phyloP scores from a whole-genome alignment of 1,284 basidiomycete genomes.

The Microbotryum intermedium region DNA sequence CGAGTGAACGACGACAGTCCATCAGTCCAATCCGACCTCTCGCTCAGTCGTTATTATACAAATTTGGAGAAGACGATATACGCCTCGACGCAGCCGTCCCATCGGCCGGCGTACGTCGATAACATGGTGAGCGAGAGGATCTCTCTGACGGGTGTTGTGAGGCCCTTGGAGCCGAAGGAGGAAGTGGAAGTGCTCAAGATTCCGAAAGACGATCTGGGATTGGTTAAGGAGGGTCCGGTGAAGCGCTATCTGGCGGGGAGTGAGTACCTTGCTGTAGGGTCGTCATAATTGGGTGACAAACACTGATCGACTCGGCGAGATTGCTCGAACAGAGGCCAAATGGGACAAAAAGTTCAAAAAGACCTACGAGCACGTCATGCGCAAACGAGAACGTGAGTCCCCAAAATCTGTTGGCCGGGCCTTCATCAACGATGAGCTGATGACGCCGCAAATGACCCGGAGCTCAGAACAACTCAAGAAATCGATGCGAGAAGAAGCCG shows the following conservation, averaged over 20 bases:
- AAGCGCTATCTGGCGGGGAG: slow-evolving; percentile 55
- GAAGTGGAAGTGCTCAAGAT: slow-evolving; percentile 60
- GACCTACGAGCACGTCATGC: slow-evolving; percentile 39
- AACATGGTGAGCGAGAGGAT: slow-evolving; percentile 82
- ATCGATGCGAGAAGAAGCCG: slow-evolving; percentile 22
- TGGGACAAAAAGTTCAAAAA: slow-evolving; percentile 58
- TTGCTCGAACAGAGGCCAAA: slow-evolving; percentile 37
- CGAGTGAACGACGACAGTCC: too few species aligned
- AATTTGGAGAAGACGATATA: slow-evolving; percentile 33
- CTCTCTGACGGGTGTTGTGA: slow-evolving; percentile 62
- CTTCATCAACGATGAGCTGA: too few species aligned
- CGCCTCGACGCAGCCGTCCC: slow-evolving; percentile 26
- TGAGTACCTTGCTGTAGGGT: background rate
- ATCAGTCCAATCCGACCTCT: background rate
- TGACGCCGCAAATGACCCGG: too few species aligned
- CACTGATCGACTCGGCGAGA: background rate
- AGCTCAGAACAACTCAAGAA: slow-evolving; percentile 21
- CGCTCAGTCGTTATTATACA: background rate
- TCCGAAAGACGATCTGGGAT: slow-evolving; percentile 49
- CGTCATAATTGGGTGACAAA: background rate
- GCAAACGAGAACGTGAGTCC: slow-evolving; percentile 21
- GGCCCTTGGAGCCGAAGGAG: slow-evolving; percentile 63
- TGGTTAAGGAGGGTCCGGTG: slow-evolving; percentile 50
- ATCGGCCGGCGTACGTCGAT: slow-evolving; percentile 34
- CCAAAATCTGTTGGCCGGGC: background rate